Percentiles rank a stretch among this genome's conserved stretches.
Evolutionary conservation across 257 asterid genomes (phyloP).

Genomic region (Solanum ossicruentum): DNA sequence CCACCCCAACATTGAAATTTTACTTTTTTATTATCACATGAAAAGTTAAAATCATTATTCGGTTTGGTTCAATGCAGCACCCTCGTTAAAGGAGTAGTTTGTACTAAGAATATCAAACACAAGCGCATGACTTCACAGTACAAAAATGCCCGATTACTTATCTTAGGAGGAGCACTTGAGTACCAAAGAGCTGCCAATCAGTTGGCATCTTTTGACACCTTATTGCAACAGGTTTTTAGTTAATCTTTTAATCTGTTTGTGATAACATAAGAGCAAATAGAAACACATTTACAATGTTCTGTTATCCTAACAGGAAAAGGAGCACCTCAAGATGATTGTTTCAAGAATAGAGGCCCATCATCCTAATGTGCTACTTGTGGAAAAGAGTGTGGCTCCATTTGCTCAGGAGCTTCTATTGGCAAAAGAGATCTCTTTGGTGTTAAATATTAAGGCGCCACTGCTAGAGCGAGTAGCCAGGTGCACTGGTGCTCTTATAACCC

Average conservation of each 20-base stretch:
- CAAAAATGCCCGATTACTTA: constrained; percentile 71
- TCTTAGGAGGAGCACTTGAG: constrained; percentile 93
- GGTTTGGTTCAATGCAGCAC: constrained; percentile 41
- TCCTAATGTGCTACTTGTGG: constrained; percentile 90
- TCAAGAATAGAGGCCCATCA: constrained; percentile 79
- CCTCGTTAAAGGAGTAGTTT: constrained; percentile 77
- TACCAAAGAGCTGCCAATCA: constrained; percentile 77
- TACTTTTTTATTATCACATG: background rate
- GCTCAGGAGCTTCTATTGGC: constrained; percentile 80
- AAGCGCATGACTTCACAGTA: constrained; percentile 87
- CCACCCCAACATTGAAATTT: background rate
- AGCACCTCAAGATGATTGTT: constrained; percentile 64
- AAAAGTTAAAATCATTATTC: background rate
- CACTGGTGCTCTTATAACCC: constrained; percentile 73
- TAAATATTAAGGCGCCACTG: constrained; percentile 66
- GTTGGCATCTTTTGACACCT: constrained; percentile 78
- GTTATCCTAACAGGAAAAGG: constrained; percentile 55
- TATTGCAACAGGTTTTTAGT: constrained; percentile 64
- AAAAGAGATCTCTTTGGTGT: constrained; percentile 84
- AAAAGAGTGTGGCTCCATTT: constrained; percentile 80
- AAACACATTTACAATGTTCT: background rate
- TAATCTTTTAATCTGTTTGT: background rate
- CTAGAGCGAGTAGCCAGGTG: constrained; percentile 86
- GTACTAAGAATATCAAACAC: constrained; percentile 92
- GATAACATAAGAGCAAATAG: constrained; percentile 2